phyloP scores from a whole-genome alignment of 148 eudicot genomes.

The Heliamphora exappendiculata region DNA sequence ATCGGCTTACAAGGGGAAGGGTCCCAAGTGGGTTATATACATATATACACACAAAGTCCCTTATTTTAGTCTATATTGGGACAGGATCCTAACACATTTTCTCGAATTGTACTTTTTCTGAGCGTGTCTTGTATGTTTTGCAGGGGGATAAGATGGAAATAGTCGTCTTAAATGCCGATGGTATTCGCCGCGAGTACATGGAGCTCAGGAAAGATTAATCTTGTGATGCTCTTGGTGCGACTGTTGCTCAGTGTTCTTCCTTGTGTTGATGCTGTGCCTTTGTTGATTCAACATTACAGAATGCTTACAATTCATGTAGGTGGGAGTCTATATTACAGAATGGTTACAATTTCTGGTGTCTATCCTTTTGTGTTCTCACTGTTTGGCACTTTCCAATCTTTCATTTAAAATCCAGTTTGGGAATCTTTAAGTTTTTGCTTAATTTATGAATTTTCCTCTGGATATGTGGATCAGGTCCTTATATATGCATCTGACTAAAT shows the following conservation, averaged over 20 bases:
- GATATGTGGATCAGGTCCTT: not conserved
- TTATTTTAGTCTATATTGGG: no score
- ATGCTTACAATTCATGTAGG: not conserved
- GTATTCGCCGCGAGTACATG: constrained; percentile 63
- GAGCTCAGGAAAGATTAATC: constrained; percentile 69
- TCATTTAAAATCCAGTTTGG: not conserved
- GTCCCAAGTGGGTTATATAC: no score
- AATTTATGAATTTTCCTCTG: not conserved
- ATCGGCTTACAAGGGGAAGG: no score
- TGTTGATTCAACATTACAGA: not conserved
- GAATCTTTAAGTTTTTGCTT: not conserved
- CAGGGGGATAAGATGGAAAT: constrained; percentile 97
- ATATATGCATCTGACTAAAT: not conserved
- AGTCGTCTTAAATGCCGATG: constrained; percentile 57
- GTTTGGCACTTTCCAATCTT: not conserved
- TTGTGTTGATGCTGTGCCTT: no score
- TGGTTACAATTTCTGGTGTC: no score
- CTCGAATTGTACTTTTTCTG: not conserved
- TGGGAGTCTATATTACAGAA: not conserved
- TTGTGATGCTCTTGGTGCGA: not conserved
- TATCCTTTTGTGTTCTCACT: not conserved
- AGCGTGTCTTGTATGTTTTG: constrained; percentile 5
- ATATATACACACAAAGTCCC: no score
- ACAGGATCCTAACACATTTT: not conserved
- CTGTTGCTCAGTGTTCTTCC: no score